Percentiles rank a stretch among this genome's conserved stretches.
phyloP scores from a whole-genome alignment of 2,329 filamentous ascomycete genomes.

The Nemania bipapillata region DNA sequence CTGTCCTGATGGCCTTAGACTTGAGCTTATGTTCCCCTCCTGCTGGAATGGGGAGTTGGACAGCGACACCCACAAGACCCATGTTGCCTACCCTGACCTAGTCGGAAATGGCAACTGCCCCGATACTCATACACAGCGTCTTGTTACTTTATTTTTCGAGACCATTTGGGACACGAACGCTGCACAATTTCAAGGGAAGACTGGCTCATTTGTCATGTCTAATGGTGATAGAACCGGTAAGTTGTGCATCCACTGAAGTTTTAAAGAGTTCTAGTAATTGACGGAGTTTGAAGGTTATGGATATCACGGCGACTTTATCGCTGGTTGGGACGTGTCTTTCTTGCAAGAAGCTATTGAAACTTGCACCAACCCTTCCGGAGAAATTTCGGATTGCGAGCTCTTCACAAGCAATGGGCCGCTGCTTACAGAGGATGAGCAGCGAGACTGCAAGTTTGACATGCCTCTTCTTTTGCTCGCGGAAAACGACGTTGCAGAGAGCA shows the following conservation, averaged over 20 bases:
- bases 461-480: constrained; percentile 68
- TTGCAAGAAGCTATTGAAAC: constrained; percentile 76
- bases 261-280: neutral
- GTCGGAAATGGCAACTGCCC: constrained; percentile 84
- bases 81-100: constrained; percentile 81
- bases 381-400: constrained; percentile 76
- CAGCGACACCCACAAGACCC: constrained; percentile 66
- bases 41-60: constrained; percentile 84
- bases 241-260: constrained; percentile 38
- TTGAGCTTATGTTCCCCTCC: constrained; percentile 88
- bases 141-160: constrained; percentile 84
- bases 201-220: constrained; percentile 77
- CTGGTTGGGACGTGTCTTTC: constrained; percentile 76
- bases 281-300: constrained; percentile 67
- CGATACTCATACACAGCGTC: constrained; percentile 70
- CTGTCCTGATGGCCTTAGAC: constrained; percentile 82
- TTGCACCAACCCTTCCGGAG: constrained; percentile 77
- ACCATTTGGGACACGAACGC: constrained; percentile 81
- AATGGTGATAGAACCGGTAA: constrained; percentile 81
- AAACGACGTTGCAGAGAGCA: constrained; percentile 54
- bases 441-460: constrained; percentile 70
- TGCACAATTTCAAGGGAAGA: constrained; percentile 63
- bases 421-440: constrained; percentile 65
- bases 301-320: constrained; percentile 83
- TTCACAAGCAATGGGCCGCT: constrained; percentile 67